Evolutionary conservation across 2,329 filamentous ascomycete species (phyloP).

Genomic region (Ascomycota sp.): DNA sequence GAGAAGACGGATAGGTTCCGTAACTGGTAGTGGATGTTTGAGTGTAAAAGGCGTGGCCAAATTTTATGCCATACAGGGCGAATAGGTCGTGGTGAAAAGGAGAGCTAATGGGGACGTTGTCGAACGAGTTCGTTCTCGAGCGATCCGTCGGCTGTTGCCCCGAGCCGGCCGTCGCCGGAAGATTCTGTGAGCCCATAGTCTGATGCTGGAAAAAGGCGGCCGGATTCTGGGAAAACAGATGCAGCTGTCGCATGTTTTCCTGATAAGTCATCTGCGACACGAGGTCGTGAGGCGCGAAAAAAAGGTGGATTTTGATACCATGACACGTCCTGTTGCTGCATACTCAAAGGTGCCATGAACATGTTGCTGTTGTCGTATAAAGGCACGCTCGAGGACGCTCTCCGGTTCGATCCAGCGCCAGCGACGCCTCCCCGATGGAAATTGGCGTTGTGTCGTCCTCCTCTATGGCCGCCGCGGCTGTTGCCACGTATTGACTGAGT

Average conservation of each 20-base stretch:
- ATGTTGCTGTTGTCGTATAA: constrained; percentile 28
- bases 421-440: constrained; percentile 12
- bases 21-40: constrained; percentile 22
- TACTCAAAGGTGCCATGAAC: constrained; percentile 21
- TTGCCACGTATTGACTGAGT: constrained; percentile 28
- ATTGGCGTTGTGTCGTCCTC: constrained; percentile 25
- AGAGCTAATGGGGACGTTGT: constrained; percentile 38
- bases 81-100: constrained; percentile 37
- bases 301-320: constrained; percentile 26
- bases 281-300: constrained; percentile 17
- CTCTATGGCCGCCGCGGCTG: constrained; percentile 27
- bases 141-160: constrained; percentile 21
- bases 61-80: constrained; percentile 22
- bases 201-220: constrained; percentile 17
- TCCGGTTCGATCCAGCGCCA: constrained; percentile 20
- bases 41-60: constrained; percentile 25
- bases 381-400: constrained; percentile 30
- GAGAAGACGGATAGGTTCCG: constrained; percentile 35
- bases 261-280: constrained; percentile 22
- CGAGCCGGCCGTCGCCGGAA: constrained; percentile 8
- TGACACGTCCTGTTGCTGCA: constrained; percentile 26
- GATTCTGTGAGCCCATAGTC: constrained; percentile 11
- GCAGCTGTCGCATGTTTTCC: constrained; percentile 14
- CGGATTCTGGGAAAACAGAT: constrained; percentile 15
- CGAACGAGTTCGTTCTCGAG: constrained; percentile 41